phyloP scores from a whole-genome alignment of 129 eudicot genomes.

The Arctium lappa region DNA sequence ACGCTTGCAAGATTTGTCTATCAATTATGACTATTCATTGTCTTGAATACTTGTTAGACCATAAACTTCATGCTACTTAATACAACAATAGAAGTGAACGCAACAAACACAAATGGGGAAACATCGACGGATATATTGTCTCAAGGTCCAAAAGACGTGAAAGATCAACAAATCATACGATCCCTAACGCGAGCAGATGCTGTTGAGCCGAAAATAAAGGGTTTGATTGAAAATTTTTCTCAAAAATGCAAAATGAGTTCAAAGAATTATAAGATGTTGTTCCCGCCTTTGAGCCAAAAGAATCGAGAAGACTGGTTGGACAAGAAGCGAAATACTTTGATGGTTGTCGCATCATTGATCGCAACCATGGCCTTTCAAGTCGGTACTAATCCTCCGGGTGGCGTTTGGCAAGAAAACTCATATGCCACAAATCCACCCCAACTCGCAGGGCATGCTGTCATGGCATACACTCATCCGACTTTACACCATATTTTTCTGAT shows the following conservation, averaged over 20 bases:
- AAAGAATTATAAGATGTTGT: not conserved
- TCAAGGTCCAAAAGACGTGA: constrained; percentile 24
- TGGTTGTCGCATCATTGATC: constrained; percentile 57
- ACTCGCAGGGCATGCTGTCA: constrained; percentile 38
- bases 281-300: not conserved
- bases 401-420: constrained; percentile 40
- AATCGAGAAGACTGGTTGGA: constrained; percentile 31
- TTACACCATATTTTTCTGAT: constrained; percentile 16
- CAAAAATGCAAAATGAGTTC: not conserved
- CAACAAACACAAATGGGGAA: constrained; percentile 18
- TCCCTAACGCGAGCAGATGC: constrained; percentile 27
- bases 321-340: constrained; percentile 30
- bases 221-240: not conserved
- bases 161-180: constrained; percentile 22
- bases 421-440: not conserved
- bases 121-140: constrained; percentile 27
- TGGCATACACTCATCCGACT: constrained; percentile 15
- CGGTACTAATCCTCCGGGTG: constrained; percentile 51
- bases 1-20: not conserved
- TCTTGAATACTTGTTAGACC: constrained; percentile 19
- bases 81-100: constrained; percentile 33
- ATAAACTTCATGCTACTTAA: constrained; percentile 27
- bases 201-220: not conserved
- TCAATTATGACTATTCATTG: not conserved
- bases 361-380: constrained; percentile 61